These are phyloP conservation scores for Saccharomyces hybrid DNA, from an alignment of 1,139 yeast species.

Conservation along the genomic window DNA sequence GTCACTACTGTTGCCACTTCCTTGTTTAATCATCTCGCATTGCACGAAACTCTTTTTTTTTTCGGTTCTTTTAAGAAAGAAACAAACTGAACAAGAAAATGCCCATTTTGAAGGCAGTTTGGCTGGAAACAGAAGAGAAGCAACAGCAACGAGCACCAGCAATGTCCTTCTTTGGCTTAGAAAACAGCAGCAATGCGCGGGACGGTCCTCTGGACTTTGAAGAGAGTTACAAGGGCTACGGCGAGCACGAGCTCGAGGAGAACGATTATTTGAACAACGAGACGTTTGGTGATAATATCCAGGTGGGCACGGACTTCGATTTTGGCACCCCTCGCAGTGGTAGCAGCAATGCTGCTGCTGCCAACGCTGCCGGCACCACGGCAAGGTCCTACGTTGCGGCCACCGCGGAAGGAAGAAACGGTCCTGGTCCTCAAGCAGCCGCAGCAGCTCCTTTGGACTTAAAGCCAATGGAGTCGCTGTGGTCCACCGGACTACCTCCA, in stretches of 20 bases:
- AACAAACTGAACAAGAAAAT: neutral
- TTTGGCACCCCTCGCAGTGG: constrained; percentile 41
- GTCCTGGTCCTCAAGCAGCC: constrained; percentile 24
- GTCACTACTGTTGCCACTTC: constrained; percentile 1
- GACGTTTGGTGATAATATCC: constrained; percentile 66
- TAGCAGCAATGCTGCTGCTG: constrained; percentile 32
- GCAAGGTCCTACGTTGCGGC: constrained; percentile 9
- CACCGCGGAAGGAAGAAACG: constrained; percentile 27
- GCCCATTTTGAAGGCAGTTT: neutral
- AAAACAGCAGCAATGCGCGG: neutral
- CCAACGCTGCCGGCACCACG: constrained; percentile 13
- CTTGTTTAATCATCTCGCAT: neutral
- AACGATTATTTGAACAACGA: constrained; percentile 82
- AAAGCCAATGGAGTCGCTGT: constrained; percentile 61
- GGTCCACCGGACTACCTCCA: constrained; percentile 33
- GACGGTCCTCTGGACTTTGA: constrained; percentile 50
- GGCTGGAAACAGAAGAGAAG: neutral
- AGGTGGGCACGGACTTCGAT: constrained; percentile 64
- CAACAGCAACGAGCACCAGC: neutral
- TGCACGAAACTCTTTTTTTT: constrained; percentile 5
- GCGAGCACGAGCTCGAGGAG: constrained; percentile 57
- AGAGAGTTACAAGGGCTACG: constrained; percentile 76
- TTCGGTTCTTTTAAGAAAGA: neutral
- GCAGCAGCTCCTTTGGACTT: constrained; percentile 35
- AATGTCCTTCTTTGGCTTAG: constrained; percentile 33